Evolutionary conservation across 805 yeast species (phyloP).

Genomic region (Kluyveromyces siamensis): DNA sequence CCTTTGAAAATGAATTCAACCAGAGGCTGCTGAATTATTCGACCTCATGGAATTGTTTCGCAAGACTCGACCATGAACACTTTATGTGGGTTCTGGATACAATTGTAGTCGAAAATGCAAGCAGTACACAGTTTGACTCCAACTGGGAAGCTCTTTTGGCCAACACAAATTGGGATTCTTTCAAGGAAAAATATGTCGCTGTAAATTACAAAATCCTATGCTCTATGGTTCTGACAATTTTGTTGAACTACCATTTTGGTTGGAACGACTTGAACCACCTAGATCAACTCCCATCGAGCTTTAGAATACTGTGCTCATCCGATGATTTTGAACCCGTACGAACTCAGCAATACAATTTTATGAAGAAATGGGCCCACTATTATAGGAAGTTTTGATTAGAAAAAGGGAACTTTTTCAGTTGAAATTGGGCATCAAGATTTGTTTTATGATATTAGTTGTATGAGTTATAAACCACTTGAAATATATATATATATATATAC

Average conservation of each 20-base stretch:
- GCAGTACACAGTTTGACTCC: slow-evolving; percentile 17
- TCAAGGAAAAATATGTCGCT: slow-evolving; percentile 27
- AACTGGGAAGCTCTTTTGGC: slow-evolving; percentile 17
- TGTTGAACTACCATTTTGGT: slow-evolving; percentile 45
- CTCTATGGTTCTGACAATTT: slow-evolving; percentile 33
- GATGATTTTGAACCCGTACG: slow-evolving; percentile 5
- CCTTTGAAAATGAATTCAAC: slow-evolving; percentile 26
- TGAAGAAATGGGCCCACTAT: slow-evolving; percentile 28
- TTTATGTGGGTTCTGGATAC: slow-evolving; percentile 29
- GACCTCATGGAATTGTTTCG: slow-evolving; percentile 27
- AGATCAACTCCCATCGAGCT: slow-evolving; percentile 8
- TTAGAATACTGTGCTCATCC: neutral
- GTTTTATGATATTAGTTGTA: too few species aligned
- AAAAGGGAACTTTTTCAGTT: too few species aligned
- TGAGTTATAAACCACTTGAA: too few species aligned
- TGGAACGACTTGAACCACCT: slow-evolving; percentile 30
- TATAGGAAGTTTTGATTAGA: slow-evolving; percentile 22
- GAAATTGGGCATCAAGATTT: too few species aligned
- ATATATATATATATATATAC: too few species aligned
- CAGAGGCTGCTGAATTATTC: slow-evolving; percentile 21
- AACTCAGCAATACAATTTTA: slow-evolving; percentile 14
- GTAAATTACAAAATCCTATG: slow-evolving; percentile 34
- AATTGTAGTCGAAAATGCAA: slow-evolving; percentile 21
- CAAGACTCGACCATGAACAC: slow-evolving; percentile 24
- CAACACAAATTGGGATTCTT: slow-evolving; percentile 23